Evolutionary conservation across 306 rosid genomes (phyloP).

Genomic region (Vigna radiata): DNA sequence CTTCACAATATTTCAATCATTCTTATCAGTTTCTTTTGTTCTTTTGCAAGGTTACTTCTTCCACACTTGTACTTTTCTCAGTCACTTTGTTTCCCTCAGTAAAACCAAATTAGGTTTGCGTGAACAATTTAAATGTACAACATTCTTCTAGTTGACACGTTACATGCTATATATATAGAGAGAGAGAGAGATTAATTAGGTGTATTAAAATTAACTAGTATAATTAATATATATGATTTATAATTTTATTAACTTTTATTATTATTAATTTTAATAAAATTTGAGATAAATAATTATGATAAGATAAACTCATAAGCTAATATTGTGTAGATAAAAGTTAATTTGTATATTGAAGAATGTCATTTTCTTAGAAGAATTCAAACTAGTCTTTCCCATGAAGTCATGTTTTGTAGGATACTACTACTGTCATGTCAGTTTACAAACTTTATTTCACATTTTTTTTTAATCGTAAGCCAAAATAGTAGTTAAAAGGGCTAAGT

Average conservation of each 20-base stretch:
- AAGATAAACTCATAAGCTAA: too few species aligned
- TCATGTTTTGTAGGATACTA: background rate
- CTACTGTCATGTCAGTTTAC: background rate
- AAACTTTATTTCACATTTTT: background rate
- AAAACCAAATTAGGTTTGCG: constrained; percentile 14
- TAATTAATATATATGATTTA: too few species aligned
- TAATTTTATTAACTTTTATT: too few species aligned
- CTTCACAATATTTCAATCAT: constrained; percentile 26
- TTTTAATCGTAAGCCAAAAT: background rate
- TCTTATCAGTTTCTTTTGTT: background rate
- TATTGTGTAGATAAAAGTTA: too few species aligned
- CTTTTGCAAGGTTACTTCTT: background rate
- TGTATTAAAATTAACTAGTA: too few species aligned
- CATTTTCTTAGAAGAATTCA: too few species aligned
- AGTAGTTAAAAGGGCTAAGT: background rate
- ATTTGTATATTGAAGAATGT: too few species aligned
- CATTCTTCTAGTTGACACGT: constrained; percentile 14
- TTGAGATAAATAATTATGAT: too few species aligned
- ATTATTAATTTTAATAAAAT: too few species aligned
- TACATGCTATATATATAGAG: too few species aligned
- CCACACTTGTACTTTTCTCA: background rate
- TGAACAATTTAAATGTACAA: background rate
- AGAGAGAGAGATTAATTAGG: too few species aligned
- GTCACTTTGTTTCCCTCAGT: constrained; percentile 23
- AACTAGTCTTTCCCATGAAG: background rate